phyloP scores from a whole-genome alignment of 164 flowering plant genomes.

The Piper betle region DNA sequence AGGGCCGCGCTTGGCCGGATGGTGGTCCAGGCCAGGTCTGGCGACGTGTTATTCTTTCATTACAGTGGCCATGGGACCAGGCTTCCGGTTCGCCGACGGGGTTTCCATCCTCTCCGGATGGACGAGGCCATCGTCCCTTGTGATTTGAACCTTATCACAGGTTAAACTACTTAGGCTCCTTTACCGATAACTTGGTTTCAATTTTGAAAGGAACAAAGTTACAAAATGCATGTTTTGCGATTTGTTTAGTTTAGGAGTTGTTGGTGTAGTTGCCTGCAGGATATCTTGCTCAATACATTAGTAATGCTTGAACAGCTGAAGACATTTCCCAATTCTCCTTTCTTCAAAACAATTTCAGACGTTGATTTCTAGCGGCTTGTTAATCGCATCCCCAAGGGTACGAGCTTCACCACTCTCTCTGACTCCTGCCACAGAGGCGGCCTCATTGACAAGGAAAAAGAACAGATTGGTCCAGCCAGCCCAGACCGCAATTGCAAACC shows the following conservation, averaged over 20 bases:
- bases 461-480: constrained; percentile 53
- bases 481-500: background rate
- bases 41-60: constrained; percentile 62
- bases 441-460: constrained; percentile 68
- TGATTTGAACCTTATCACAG: constrained; percentile 77
- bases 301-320: too few relatives aligned
- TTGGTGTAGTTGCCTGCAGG: too few relatives aligned
- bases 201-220: too few relatives aligned
- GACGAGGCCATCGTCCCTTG: constrained; percentile 80
- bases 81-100: constrained; percentile 22
- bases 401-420: constrained; percentile 61
- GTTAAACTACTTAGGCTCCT: constrained; percentile 11
- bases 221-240: background rate
- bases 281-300: too few relatives aligned
- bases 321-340: too few relatives aligned
- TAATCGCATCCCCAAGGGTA: constrained; percentile 44
- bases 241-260: too few relatives aligned
- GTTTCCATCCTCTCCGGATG: constrained; percentile 14
- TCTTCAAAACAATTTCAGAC: constrained; percentile 21
- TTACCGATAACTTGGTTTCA: background rate
- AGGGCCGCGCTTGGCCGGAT: constrained; percentile 31
- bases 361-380: constrained; percentile 53
- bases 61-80: constrained; percentile 78
- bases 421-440: constrained; percentile 92
- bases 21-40: constrained; percentile 39